A percentile compares a stretch with the other conserved stretches of the same genome.
phyloP scores from a whole-genome alignment of 331 rosid species.

The Telfairia occidentalis region DNA sequence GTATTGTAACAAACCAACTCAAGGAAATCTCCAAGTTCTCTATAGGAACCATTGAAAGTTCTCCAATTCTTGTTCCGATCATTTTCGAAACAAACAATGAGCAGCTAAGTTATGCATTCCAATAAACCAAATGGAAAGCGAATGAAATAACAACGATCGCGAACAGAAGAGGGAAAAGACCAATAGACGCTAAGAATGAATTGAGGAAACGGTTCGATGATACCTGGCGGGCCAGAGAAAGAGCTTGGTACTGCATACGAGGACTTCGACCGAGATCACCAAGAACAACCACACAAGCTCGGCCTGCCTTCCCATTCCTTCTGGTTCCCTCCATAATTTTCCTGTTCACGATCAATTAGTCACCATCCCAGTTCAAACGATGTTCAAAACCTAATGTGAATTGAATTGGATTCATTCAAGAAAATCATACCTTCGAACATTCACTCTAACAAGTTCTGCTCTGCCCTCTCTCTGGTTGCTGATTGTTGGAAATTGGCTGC shows the following conservation, averaged over 20 bases:
- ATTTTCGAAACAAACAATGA: background rate
- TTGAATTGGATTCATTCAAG: too few relatives aligned
- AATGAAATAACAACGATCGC: background rate
- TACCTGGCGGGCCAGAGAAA: constrained; percentile 86
- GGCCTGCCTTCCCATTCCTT: constrained; percentile 31
- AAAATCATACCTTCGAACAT: background rate
- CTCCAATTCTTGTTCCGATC: too few relatives aligned
- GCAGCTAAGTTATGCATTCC: background rate
- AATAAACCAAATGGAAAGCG: background rate
- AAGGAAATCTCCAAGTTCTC: background rate
- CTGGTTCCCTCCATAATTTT: constrained; percentile 12
- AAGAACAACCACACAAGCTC: constrained; percentile 86
- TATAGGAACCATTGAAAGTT: background rate
- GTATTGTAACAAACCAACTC: background rate
- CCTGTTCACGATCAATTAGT: background rate
- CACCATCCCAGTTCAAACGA: background rate
- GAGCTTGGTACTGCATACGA: constrained; percentile 94
- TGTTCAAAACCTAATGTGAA: background rate
- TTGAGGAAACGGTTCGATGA: background rate
- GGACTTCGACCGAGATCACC: constrained; percentile 97
- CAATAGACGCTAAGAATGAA: background rate
- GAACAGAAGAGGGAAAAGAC: background rate
- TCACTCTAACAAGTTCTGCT: background rate
- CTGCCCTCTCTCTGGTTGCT: background rate
- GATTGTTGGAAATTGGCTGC: background rate